Percentiles rank a stretch among this genome's conserved stretches.
These are phyloP conservation scores for Selaginella tamariscina DNA, from an alignment of 75 land plant genomes.

Conservation along the genomic window DNA sequence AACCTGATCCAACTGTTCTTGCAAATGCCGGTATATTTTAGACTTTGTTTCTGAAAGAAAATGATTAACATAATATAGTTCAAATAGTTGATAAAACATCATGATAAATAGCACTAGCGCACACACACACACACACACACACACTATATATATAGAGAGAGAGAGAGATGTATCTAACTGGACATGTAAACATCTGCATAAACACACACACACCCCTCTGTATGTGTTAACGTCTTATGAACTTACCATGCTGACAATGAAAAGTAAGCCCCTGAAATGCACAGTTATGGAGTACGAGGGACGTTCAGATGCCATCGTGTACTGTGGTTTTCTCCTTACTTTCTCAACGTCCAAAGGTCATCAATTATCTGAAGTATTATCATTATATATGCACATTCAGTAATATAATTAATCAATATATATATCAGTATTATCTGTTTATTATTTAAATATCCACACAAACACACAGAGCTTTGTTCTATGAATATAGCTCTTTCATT, in stretches of 20 bases:
- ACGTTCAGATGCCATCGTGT: conserved; percentile 64
- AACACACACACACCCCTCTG: background rate
- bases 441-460: background rate
- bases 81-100: background rate
- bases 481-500: background rate
- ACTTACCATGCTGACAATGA: conserved; percentile 51
- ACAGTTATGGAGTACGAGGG: conserved; percentile 71
- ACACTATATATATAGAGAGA: background rate
- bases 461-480: background rate
- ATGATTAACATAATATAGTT: background rate
- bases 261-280: conserved; percentile 66
- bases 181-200: conserved; percentile 8
- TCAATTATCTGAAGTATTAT: conserved; percentile 45
- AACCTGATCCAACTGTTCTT: background rate
- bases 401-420: background rate
- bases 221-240: too few relatives aligned
- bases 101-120: background rate
- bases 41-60: background rate
- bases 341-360: conserved; percentile 43
- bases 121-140: background rate
- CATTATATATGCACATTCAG: background rate
- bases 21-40: background rate
- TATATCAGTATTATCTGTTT: background rate
- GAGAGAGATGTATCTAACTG: background rate
- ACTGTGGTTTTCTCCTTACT: conserved; percentile 67